A percentile compares a stretch with the other conserved stretches of the same genome.
Conservation (phyloP, 2,329 filamentous ascomycete species). For the Phyllosticta citrichinensis region DNA sequence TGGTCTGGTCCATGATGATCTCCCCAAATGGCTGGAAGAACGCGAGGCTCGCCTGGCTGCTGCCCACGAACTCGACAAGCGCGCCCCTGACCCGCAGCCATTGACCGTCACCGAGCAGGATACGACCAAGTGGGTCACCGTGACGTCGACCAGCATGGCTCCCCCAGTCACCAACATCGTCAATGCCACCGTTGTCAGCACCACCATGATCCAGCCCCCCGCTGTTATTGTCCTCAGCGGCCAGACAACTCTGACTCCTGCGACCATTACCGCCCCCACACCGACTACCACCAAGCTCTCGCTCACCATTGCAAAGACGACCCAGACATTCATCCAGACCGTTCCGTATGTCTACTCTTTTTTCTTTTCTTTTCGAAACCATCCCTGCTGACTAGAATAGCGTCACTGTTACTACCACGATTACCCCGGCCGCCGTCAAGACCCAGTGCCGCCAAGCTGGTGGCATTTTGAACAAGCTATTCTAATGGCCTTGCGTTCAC, state of each 20-base stretch:
- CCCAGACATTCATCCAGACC: conserved; percentile 13
- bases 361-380: background rate
- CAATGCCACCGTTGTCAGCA: conserved; percentile 11
- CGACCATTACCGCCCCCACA: conserved; percentile 20
- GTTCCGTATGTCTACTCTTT: conserved; percentile 14
- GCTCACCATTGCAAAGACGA: conserved; percentile 15
- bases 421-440: conserved; percentile 15
- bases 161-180: conserved; percentile 15
- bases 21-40: conserved; percentile 14
- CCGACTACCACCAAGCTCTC: conserved; percentile 18
- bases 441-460: conserved; percentile 16
- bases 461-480: conserved; percentile 13
- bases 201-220: conserved; percentile 16
- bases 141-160: conserved; percentile 17
- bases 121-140: conserved; percentile 19
- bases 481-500: background rate
- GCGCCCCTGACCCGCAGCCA: conserved; percentile 27
- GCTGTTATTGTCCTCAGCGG: conserved; percentile 17
- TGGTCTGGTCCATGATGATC: conserved; percentile 9
- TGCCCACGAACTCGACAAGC: conserved; percentile 14
- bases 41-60: conserved; percentile 18
- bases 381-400: conserved; percentile 6
- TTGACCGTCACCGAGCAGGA: conserved; percentile 23
- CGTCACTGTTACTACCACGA: conserved; percentile 16
- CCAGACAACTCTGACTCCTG: conserved; percentile 11